Conservation (phyloP, 148 eudicot genomes). For the Amaranthus hypochondriacus region DNA sequence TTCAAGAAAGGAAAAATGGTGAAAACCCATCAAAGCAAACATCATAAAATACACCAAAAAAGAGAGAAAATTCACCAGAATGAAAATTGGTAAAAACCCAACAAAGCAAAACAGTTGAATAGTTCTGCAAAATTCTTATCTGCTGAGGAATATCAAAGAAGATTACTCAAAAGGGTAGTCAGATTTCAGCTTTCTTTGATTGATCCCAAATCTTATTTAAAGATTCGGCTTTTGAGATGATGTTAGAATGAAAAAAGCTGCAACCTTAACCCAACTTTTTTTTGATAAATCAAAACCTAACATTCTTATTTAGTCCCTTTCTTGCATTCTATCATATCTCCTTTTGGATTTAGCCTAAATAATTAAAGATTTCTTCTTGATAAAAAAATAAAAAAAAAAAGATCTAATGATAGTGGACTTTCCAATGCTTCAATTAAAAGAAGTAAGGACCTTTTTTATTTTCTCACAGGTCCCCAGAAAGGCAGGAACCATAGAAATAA, state of each 20-base stretch:
- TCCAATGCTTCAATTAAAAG: too few species aligned
- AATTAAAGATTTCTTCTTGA: too few species aligned
- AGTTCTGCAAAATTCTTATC: not conserved
- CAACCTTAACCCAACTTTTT: not conserved
- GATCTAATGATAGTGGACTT: too few species aligned
- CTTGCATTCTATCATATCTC: not conserved
- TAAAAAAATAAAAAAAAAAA: too few species aligned
- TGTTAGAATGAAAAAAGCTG: conserved; percentile 13
- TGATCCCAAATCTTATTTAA: not conserved
- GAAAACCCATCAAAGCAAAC: not conserved
- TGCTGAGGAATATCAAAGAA: not conserved
- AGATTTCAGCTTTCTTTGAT: not conserved
- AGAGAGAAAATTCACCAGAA: conserved; percentile 15
- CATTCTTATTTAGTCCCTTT: not conserved
- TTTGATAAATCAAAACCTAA: not conserved
- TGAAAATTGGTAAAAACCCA: not conserved
- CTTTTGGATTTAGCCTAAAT: not conserved
- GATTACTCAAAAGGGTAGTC: conserved; percentile 1
- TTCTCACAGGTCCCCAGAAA: too few species aligned
- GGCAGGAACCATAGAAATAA: too few species aligned
- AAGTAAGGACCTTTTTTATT: too few species aligned
- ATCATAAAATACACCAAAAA: not conserved
- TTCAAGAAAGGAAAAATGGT: conserved; percentile 4
- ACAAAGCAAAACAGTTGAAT: conserved; percentile 6
- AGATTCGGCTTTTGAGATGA: not conserved